phyloP scores from a whole-genome alignment of 108 stramenopile genomes.

The Mayamaea pseudoterrestris region DNA sequence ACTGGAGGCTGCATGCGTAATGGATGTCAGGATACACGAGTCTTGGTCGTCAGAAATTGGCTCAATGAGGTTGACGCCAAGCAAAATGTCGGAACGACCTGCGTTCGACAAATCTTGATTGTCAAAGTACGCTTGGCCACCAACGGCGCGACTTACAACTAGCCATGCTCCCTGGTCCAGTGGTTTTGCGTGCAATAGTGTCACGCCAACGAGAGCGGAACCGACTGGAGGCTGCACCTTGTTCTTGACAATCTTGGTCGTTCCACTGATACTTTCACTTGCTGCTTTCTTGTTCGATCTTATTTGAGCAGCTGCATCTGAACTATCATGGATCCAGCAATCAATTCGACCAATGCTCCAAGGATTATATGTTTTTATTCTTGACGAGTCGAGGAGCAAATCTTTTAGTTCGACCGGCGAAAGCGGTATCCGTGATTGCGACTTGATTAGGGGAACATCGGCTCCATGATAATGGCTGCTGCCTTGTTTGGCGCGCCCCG shows the following conservation, averaged over 20 bases:
- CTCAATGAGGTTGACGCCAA: slow-evolving; percentile 73
- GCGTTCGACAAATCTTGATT: slow-evolving; percentile 7
- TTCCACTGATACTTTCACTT: slow-evolving; percentile 25
- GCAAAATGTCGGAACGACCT: slow-evolving; percentile 53
- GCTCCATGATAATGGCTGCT: slow-evolving; percentile 25
- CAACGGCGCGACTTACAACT: slow-evolving; percentile 71
- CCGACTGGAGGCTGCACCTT: slow-evolving; percentile 57
- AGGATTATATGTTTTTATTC: slow-evolving; percentile 66
- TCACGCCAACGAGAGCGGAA: slow-evolving; percentile 45
- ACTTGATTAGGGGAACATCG: slow-evolving; percentile 63
- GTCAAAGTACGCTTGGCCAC: neutral
- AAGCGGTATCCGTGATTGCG: slow-evolving; percentile 47
- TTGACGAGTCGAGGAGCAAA: slow-evolving; percentile 64
- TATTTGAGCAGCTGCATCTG: slow-evolving; percentile 22
- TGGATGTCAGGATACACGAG: slow-evolving; percentile 52
- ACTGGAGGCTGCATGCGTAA: slow-evolving; percentile 74
- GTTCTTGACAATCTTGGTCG: slow-evolving; percentile 74
- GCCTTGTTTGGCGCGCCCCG: slow-evolving; percentile 36
- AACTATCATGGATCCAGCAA: slow-evolving; percentile 11
- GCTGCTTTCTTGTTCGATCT: slow-evolving; percentile 15
- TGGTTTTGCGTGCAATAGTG: slow-evolving; percentile 50
- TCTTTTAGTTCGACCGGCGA: slow-evolving; percentile 56
- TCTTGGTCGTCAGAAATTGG: slow-evolving; percentile 34
- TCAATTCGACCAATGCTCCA: slow-evolving; percentile 77
- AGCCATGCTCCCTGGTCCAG: slow-evolving; percentile 32